Conservation (phyloP, 2,329 filamentous ascomycete genomes). For the Dothistroma pini region DNA sequence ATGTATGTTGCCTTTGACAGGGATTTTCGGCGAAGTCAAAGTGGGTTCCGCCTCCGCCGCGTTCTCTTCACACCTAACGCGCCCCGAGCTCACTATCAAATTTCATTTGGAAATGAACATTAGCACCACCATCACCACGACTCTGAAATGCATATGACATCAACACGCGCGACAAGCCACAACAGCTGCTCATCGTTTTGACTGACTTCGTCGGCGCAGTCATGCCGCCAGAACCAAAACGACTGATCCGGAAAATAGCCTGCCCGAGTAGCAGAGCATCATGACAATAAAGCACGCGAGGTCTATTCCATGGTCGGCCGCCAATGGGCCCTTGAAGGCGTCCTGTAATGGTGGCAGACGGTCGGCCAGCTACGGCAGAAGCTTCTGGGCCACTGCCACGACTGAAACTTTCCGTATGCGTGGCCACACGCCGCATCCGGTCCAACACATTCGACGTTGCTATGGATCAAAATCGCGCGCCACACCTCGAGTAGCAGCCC, state of each 20-base stretch:
- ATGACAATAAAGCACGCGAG: background rate
- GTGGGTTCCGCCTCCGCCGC: background rate
- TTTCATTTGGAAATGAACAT: background rate
- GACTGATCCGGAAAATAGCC: background rate
- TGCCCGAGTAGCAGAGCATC: background rate
- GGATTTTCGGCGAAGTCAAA: background rate
- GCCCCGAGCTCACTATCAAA: constrained; percentile 1
- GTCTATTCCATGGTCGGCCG: background rate
- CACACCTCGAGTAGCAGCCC: too few relatives aligned
- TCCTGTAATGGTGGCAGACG: too few relatives aligned
- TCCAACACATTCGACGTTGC: too few relatives aligned
- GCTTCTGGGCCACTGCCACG: too few relatives aligned
- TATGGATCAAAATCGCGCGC: too few relatives aligned
- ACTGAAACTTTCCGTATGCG: too few relatives aligned
- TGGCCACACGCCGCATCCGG: too few relatives aligned
- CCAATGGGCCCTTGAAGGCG: background rate
- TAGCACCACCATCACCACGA: background rate
- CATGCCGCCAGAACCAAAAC: background rate
- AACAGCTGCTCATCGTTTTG: background rate
- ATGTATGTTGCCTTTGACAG: background rate
- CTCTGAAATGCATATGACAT: background rate
- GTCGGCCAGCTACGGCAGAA: too few relatives aligned
- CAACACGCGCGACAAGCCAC: background rate
- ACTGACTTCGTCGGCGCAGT: background rate
- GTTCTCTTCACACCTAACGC: background rate